Conservation (phyloP, 176 grass and related monocot genomes). For the Oryza coarctata region DNA sequence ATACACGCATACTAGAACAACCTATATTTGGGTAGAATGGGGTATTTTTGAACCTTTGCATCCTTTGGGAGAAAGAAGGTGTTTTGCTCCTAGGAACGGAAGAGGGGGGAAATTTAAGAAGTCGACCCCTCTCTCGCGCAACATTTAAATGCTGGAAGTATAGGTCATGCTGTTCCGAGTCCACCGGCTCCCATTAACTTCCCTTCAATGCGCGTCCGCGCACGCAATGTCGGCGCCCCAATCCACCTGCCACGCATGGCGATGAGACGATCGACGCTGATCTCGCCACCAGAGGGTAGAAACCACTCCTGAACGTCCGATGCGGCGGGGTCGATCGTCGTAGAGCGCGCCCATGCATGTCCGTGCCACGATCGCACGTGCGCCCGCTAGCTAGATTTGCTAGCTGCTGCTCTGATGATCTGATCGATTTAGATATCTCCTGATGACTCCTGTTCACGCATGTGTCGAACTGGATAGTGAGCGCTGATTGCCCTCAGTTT, state of each 20-base stretch:
- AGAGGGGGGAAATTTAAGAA: background rate
- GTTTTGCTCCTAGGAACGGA: constrained; percentile 20
- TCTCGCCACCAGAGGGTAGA: background rate
- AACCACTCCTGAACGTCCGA: constrained; percentile 19
- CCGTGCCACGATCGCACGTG: background rate
- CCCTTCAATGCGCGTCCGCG: constrained; percentile 37
- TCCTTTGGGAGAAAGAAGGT: background rate
- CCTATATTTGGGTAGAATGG: background rate
- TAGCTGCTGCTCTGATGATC: background rate
- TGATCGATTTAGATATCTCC: background rate
- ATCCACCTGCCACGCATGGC: background rate
- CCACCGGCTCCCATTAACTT: constrained; percentile 55
- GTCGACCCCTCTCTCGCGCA: background rate
- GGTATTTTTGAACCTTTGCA: background rate
- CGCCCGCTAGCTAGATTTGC: background rate
- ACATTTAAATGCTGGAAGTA: constrained; percentile 57
- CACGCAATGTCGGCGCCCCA: constrained; percentile 18
- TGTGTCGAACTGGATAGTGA: background rate
- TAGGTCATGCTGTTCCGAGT: constrained; percentile 11
- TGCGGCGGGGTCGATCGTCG: background rate
- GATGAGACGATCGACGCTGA: background rate
- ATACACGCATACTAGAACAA: background rate
- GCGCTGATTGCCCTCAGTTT: background rate
- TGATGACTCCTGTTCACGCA: background rate
- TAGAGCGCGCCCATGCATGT: background rate